Evolutionary conservation across 73 alveolate species (phyloP).

Genomic region (Effrenium voratum): DNA sequence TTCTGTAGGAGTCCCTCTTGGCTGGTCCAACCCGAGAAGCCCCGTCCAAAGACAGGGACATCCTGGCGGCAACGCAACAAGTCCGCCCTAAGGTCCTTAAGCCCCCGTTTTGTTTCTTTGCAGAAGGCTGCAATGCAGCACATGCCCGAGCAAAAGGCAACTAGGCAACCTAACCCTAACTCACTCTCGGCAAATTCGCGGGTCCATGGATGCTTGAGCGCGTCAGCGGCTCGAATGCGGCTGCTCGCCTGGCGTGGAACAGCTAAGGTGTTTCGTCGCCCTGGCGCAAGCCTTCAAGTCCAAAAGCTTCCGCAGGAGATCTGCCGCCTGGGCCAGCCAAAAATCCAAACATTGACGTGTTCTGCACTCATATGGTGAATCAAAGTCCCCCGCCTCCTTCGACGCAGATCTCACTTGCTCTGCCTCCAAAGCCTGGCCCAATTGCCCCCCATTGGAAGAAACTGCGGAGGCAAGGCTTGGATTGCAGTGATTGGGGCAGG

Average conservation of each 20-base stretch:
- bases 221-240: constrained; percentile 51
- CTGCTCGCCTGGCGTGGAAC: neutral
- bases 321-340: constrained; percentile 1
- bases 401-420: constrained; percentile 66
- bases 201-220: constrained; percentile 80
- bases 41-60: constrained; percentile 42
- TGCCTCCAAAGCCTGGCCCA: constrained; percentile 37
- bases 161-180: too few relatives aligned
- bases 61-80: constrained; percentile 16
- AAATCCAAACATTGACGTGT: neutral
- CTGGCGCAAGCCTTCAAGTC: constrained; percentile 18
- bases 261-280: neutral
- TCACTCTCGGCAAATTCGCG: too few relatives aligned
- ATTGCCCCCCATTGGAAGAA: neutral
- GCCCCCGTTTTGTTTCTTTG: too few relatives aligned
- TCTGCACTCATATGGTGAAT: neutral
- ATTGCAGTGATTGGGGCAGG: neutral
- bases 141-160: too few relatives aligned
- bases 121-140: too few relatives aligned
- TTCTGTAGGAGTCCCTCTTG: constrained; percentile 48
- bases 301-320: constrained; percentile 32
- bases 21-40: constrained; percentile 83
- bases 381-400: neutral
- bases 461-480: neutral
- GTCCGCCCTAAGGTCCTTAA: too few relatives aligned